phyloP scores from a whole-genome alignment of 2,329 filamentous ascomycete species.

The Trichoderma atroviride region DNA sequence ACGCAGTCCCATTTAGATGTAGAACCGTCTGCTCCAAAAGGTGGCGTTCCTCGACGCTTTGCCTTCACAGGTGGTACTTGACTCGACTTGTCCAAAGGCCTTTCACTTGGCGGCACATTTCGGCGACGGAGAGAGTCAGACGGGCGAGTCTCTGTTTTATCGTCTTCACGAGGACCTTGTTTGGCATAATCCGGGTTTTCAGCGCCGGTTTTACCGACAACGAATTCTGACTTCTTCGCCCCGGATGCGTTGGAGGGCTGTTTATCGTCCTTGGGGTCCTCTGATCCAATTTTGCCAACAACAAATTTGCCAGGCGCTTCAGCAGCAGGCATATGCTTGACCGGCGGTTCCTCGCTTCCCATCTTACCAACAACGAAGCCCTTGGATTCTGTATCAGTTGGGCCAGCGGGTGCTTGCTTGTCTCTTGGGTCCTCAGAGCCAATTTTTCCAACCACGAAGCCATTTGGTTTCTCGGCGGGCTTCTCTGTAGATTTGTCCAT shows the following conservation, averaged over 20 bases:
- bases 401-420: neutral
- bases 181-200: slow-evolving; percentile 9
- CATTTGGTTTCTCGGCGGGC: neutral
- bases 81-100: neutral
- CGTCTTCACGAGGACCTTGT: slow-evolving; percentile 13
- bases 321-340: neutral
- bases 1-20: slow-evolving; percentile 53
- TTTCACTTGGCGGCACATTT: neutral
- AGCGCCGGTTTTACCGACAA: slow-evolving; percentile 8
- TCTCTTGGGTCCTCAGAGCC: neutral
- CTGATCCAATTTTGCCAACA: slow-evolving; percentile 14
- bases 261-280: neutral
- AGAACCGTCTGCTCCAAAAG: slow-evolving; percentile 42
- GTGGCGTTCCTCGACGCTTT: slow-evolving; percentile 29
- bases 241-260: neutral
- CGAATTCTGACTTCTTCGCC: neutral
- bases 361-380: slow-evolving; percentile 14
- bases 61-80: neutral
- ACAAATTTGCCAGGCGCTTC: neutral
- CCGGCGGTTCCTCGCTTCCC: neutral
- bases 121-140: slow-evolving; percentile 17
- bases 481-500: neutral
- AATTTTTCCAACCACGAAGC: slow-evolving; percentile 3
- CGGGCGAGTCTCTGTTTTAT: slow-evolving; percentile 14
- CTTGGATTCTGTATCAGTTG: neutral